Evolutionary conservation across 176 grass and related monocot species (phyloP).

Genomic region (Oryza nivara): DNA sequence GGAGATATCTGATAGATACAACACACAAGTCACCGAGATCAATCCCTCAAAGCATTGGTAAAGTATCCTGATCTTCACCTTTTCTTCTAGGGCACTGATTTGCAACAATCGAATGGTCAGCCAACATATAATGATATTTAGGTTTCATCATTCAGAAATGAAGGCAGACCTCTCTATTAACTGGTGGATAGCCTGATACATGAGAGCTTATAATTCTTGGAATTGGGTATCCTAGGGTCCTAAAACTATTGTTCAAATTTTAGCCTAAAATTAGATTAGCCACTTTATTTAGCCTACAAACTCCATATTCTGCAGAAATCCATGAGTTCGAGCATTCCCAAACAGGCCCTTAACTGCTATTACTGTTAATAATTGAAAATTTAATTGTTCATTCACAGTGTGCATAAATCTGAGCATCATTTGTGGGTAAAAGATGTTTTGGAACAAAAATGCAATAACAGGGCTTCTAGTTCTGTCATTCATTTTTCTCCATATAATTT

Average conservation of each 20-base stretch:
- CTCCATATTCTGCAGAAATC: background rate
- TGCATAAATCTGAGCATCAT: background rate
- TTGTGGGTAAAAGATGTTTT: background rate
- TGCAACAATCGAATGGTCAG: background rate
- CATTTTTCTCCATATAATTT: constrained; percentile 42
- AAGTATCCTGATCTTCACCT: constrained; percentile 37
- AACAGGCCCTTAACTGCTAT: background rate
- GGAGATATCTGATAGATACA: constrained; percentile 61
- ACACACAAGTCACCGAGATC: constrained; percentile 59
- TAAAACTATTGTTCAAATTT: background rate
- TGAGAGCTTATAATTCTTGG: background rate
- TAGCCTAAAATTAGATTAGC: background rate
- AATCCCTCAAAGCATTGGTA: constrained; percentile 87
- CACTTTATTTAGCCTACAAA: background rate
- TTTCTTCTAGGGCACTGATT: constrained; percentile 23
- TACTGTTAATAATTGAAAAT: background rate
- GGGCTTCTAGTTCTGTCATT: background rate
- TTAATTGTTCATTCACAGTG: background rate
- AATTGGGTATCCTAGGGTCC: background rate
- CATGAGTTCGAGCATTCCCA: background rate
- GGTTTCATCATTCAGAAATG: background rate
- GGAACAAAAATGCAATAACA: constrained; percentile 14
- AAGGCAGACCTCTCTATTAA: background rate
- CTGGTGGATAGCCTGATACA: constrained; percentile 5
- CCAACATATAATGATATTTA: background rate